Base-by-base conservation (phyloP, 163 green algal genomes). In the Volvox carteri region DNA sequence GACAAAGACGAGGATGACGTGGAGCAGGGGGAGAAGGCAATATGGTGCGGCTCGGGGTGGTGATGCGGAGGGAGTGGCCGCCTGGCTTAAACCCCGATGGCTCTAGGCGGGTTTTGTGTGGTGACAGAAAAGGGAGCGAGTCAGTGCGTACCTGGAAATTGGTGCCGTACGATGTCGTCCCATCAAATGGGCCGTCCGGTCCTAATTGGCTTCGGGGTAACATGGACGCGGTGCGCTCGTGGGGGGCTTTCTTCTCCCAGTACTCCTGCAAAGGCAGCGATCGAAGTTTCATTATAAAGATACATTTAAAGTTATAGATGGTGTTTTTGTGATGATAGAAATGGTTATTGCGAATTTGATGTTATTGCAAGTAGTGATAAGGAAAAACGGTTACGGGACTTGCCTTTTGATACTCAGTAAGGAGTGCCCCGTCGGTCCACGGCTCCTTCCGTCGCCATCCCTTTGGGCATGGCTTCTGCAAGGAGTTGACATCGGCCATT, bases 401-500 rank as follows among this genome's bases (percentile, higher is more conserved):
- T 74, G 56, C 84, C 84, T 89, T 89, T 41, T 89, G 84, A 21
- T 89, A 89, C 72, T 89, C 84, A 30, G 84, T 78, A 3, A 89
- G 72, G 8, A 89, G 72, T 4, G 72, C 84, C 9, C 84, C 84
- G 2, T 84, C 72, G 2, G 70, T 84, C 84, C 84, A 89, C 3
- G 84, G 84, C 72, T 89, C 54, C 54, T 84, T 89, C 19, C 70
- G 58, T 21, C 9, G 21, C 7, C 16, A 37, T 14, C 19, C 2
- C 16, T 89, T 89, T 42, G 67, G 50, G n/a, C 84, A 83, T 19
- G 84, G 84, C 42, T 84, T 89, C 84, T 89, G 41, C 72, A 41
- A 4, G 16, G 25, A 25, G 25, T 37, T 37, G 7, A n/a, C 16
- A 58, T 14, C 67, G 35, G 16, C 25, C 35, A 18, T 50, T 44